These are phyloP conservation scores for Candida insectalens DNA, from an alignment of 805 yeast species.

Conservation along the genomic window DNA sequence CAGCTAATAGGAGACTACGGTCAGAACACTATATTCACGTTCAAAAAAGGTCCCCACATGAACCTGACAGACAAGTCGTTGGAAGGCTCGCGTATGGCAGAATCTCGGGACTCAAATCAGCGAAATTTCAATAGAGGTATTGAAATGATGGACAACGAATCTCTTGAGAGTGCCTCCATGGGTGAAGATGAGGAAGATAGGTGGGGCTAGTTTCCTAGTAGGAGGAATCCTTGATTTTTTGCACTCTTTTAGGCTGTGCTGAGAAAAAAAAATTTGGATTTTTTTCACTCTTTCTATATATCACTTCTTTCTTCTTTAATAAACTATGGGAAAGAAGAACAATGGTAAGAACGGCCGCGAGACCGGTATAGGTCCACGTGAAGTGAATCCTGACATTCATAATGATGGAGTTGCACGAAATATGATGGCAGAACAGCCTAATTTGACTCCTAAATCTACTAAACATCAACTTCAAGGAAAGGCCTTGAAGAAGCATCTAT, in stretches of 20 bases:
- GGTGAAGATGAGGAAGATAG: constrained; percentile 3
- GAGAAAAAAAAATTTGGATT: too few species aligned
- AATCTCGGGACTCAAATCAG: not conserved
- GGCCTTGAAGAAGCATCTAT: constrained; percentile 57
- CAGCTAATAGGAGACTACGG: too few species aligned
- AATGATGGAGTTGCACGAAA: constrained; percentile 64
- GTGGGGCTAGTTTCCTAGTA: not conserved
- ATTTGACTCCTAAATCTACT: constrained; percentile 48
- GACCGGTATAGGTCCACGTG: constrained; percentile 47
- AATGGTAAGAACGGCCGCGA: not conserved
- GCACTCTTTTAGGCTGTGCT: too few species aligned
- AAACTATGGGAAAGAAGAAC: constrained; percentile 42
- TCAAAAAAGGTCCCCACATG: not conserved
- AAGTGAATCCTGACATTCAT: constrained; percentile 56
- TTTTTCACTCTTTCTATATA: too few species aligned
- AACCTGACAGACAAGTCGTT: not conserved
- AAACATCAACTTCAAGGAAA: constrained; percentile 39
- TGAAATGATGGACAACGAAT: constrained; percentile 4
- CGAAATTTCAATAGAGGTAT: not conserved
- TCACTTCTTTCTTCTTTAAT: too few species aligned
- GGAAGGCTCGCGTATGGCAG: too few species aligned
- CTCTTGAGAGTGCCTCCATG: constrained; percentile 3
- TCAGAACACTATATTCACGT: not conserved
- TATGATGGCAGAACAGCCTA: constrained; percentile 47
- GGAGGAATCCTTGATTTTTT: too few species aligned